Base-by-base conservation (phyloP, 2,329 filamentous ascomycete genomes). In the Claviceps sp. region DNA sequence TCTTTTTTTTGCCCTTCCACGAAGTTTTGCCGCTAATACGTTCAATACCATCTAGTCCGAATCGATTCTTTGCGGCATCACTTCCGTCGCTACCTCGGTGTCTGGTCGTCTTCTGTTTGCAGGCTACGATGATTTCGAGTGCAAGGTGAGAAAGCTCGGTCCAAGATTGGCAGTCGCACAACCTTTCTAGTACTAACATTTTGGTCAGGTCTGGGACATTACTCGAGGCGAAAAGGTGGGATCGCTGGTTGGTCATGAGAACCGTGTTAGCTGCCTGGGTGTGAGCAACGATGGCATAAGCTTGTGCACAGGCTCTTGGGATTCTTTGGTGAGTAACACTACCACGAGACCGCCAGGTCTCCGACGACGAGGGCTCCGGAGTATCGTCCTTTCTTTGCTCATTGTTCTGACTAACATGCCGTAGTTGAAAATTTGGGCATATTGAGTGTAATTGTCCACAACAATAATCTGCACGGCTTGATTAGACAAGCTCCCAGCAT, bases 261-360 rank as follows among this genome's bases (percentile, higher is more conserved):
- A 98, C 76, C 87, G 93, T 60, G 93, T 98, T 67, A 97, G 91
- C 80, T 98, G 93, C 72, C 75, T 98, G 66, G 93, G 93, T 60
- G 93, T 98, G 62, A 97, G 91, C 78, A 97, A 97, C 70, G 93
- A 98, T 67, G 93, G 91, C 57, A 95, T 97, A 75, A 97, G 91
- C 76, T 78, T 98, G 74, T 97, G 93, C 81, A 98, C 93, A 65
- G 93, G 93, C 70, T 98, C 93, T 61, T 98, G 93, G 93, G 93
- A 98, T 74, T 96, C 93, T 64, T 79, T 95, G 77, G 93, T 97
- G 80, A 74, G 89, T 79, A 52, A 18, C 24, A 22, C 16, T 37
- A 7, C 3, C 18, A 36, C 41, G 18, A 22, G 13, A 22, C 11
- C 26, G 20, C 18, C 7, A 20, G 45, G 16, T 30, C n/a, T 16